Conservation (phyloP, 345 rosid species). For the Euphorbia pulcherrima region DNA sequence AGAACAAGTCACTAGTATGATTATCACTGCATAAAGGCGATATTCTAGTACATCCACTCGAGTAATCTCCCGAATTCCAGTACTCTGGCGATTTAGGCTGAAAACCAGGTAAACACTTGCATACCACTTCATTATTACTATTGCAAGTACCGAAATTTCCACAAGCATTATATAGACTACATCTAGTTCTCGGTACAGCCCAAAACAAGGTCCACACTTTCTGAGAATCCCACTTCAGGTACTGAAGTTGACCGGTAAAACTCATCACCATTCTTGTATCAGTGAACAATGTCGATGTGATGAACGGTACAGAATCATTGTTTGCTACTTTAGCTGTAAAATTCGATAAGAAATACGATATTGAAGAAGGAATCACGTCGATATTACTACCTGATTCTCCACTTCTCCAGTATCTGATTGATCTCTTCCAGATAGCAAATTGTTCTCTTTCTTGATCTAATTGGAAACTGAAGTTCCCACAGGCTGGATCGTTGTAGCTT, state of each 20-base stretch:
- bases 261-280: conserved; percentile 44
- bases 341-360: conserved; percentile 44
- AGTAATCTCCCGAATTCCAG: conserved; percentile 27
- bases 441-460: conserved; percentile 35
- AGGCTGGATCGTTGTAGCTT: conserved; percentile 45
- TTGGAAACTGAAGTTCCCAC: conserved; percentile 55
- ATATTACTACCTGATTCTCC: conserved; percentile 36
- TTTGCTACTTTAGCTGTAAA: conserved; percentile 22
- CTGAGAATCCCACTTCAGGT: not conserved
- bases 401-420: conserved; percentile 39
- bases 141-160: conserved; percentile 45
- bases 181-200: conserved; percentile 34
- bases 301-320: conserved; percentile 1
- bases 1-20: conserved; percentile 22
- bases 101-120: conserved; percentile 50
- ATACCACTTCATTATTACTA: conserved; percentile 10
- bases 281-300: conserved; percentile 18
- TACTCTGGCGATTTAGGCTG: conserved; percentile 15
- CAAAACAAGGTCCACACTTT: conserved; percentile 29
- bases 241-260: conserved; percentile 32
- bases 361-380: conserved; percentile 32
- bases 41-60: conserved; percentile 33
- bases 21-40: conserved; percentile 11
- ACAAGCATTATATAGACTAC: conserved; percentile 31
- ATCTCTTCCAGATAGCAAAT: conserved; percentile 32